Conservation (phyloP, 352 stramenopile species). For the Elongisporangium anandrum region DNA sequence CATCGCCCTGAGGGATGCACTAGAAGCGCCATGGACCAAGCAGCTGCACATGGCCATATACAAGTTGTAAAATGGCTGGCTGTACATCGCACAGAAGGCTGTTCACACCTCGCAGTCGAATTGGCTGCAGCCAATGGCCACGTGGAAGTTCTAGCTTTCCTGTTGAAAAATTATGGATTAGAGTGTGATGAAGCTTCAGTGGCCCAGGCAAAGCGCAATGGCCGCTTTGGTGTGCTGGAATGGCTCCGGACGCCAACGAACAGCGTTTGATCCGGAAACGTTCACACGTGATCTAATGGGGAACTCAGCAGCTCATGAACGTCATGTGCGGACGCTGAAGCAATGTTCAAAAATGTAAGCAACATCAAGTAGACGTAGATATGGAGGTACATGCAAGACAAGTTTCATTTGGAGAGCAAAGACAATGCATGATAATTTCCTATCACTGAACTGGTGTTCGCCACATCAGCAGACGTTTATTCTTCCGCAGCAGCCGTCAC, state of each 20-base stretch:
- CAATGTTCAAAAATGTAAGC: no score
- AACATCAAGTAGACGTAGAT: no score
- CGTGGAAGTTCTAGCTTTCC: not conserved
- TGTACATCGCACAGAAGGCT: not conserved
- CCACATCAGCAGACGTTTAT: constrained; percentile 1
- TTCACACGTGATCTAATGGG: no score
- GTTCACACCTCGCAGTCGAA: not conserved
- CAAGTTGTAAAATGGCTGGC: constrained; percentile 53
- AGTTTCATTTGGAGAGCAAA: not conserved
- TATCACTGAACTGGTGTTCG: not conserved
- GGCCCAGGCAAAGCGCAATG: not conserved
- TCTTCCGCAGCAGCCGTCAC: constrained; percentile 47
- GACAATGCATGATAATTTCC: not conserved
- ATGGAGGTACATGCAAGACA: not conserved
- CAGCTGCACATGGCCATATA: constrained; percentile 61
- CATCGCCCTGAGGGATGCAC: constrained; percentile 72
- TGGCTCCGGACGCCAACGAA: not conserved
- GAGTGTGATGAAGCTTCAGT: not conserved
- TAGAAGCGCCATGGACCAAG: constrained; percentile 56
- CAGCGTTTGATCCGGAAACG: no score
- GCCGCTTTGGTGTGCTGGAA: not conserved
- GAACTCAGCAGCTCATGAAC: no score
- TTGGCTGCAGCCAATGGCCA: not conserved
- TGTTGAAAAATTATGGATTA: not conserved
- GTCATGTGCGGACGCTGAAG: no score